Evolutionary conservation across 306 rosid genomes (phyloP).

Genomic region (Purshia tridentata): DNA sequence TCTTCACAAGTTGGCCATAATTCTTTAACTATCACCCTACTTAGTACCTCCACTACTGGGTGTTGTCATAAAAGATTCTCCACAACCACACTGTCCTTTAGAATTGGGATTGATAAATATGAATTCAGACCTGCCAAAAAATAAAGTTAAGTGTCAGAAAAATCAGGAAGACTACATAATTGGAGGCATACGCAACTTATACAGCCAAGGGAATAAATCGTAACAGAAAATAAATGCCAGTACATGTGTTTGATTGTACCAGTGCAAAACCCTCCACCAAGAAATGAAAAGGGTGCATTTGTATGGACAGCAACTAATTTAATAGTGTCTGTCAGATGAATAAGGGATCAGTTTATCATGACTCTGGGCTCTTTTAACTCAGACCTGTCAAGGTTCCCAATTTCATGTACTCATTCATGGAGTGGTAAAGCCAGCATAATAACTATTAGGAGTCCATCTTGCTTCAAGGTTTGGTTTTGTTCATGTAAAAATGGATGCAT

Average conservation of each 20-base stretch:
- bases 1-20: conserved; percentile 9
- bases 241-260: neutral
- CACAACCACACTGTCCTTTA: conserved; percentile 96
- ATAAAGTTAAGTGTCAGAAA: neutral
- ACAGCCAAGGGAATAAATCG: neutral
- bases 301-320: neutral
- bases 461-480: conserved; percentile 3
- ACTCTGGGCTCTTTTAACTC: neutral
- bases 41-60: conserved; percentile 45
- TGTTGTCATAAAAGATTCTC: conserved; percentile 87
- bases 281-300: neutral
- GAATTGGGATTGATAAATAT: conserved; percentile 91
- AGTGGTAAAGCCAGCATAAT: neutral
- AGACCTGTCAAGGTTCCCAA: neutral
- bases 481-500: neutral
- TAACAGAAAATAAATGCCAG: neutral
- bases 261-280: neutral
- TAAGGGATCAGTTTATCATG: neutral
- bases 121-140: conserved; percentile 72
- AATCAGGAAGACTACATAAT: neutral
- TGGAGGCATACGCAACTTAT: neutral
- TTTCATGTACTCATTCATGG: neutral
- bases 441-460: neutral
- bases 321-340: neutral
- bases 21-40: conserved; percentile 37